A percentile compares a stretch with the other conserved stretches of the same genome.
These are phyloP conservation scores for Circinella minor DNA, from an alignment of 371 early-diverging fungal species.

Conservation along the genomic window DNA sequence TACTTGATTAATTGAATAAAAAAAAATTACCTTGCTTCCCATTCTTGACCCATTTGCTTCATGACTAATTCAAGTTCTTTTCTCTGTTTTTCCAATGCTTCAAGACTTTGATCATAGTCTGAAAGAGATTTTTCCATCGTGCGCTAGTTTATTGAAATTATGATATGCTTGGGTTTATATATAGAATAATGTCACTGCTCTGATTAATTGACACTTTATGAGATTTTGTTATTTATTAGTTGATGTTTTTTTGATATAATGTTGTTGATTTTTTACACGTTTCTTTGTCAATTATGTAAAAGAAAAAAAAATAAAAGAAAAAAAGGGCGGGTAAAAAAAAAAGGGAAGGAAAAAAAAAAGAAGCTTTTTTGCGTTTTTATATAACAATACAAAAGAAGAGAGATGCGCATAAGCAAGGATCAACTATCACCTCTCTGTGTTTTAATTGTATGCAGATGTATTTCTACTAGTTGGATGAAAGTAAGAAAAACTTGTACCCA, in stretches of 20 bases:
- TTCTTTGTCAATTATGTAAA: too few species aligned
- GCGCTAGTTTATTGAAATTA: too few species aligned
- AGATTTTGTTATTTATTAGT: too few species aligned
- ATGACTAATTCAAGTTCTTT: constrained; percentile 48
- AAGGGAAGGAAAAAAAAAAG: constrained; percentile 7
- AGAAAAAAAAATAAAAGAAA: constrained; percentile 10
- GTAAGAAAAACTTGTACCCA: too few species aligned
- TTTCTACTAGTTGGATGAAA: too few species aligned
- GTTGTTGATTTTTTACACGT: too few species aligned
- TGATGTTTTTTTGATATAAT: too few species aligned
- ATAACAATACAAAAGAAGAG: too few species aligned
- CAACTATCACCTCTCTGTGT: neutral
- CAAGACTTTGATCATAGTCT: constrained; percentile 53
- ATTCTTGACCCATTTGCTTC: constrained; percentile 55
- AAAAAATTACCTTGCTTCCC: constrained; percentile 50
- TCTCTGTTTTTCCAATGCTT: constrained; percentile 46
- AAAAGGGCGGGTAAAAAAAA: constrained; percentile 12
- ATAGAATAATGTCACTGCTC: too few species aligned
- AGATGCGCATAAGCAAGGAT: too few species aligned
- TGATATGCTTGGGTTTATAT: too few species aligned
- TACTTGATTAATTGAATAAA: neutral
- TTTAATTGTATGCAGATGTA: constrained; percentile 4
- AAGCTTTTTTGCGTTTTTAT: neutral
- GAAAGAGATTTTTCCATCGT: constrained; percentile 47
- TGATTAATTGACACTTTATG: too few species aligned